These are phyloP conservation scores for Botrytis pseudocinerea DNA, from an alignment of 2,329 filamentous ascomycete genomes.

Conservation along the genomic window DNA sequence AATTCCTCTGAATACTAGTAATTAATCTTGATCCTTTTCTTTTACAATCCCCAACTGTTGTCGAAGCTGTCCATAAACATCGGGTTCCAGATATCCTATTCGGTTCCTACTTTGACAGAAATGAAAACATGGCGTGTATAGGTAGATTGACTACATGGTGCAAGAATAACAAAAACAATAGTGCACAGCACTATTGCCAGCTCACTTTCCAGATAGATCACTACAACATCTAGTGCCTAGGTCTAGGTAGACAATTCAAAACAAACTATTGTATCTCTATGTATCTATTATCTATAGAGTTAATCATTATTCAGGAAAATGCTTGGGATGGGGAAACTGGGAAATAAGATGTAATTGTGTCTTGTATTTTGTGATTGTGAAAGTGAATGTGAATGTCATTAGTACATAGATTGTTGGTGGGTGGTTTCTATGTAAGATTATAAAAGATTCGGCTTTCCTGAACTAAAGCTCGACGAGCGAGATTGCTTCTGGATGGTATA, in stretches of 20 bases:
- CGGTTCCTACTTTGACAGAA: not conserved
- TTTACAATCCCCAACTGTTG: not conserved
- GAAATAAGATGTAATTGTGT: not conserved
- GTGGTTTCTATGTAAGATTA: too few species aligned
- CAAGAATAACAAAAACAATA: not conserved
- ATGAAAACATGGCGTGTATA: not conserved
- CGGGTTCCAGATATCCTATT: not conserved
- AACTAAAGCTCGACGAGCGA: too few species aligned
- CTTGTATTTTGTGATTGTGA: too few species aligned
- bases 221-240: not conserved
- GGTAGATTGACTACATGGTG: not conserved
- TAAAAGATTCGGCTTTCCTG: too few species aligned
- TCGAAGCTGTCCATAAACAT: not conserved
- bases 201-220: not conserved
- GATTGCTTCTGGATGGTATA: too few species aligned
- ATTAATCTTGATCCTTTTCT: not conserved
- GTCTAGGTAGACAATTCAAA: not conserved
- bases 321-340: too few species aligned
- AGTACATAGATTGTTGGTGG: too few species aligned
- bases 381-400: too few species aligned
- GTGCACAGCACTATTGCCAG: not conserved
- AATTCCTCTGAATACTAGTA: too few species aligned
- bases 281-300: not conserved
- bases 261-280: not conserved
- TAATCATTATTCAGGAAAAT: not conserved